Percentiles rank a stretch among this genome's conserved stretches.
Evolutionary conservation across 495 filamentous ascomycete genomes (phyloP).

Genomic region (Trichoderma virens): DNA sequence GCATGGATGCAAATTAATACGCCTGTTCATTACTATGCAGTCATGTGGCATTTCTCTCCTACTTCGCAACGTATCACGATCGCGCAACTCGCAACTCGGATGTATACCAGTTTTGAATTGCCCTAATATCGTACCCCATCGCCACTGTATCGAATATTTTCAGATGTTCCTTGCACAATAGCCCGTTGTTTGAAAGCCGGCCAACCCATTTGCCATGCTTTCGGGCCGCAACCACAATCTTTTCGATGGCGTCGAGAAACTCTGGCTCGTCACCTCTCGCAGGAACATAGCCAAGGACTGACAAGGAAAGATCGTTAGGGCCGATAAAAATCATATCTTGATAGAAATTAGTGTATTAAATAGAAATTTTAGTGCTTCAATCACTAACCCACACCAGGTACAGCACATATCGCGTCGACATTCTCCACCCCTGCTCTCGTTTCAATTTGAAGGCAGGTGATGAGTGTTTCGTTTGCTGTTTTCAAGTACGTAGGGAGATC

Average conservation of each 20-base stretch:
- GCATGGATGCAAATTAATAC: too few species aligned
- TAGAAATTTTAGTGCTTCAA: not conserved
- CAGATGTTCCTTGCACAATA: conserved; percentile 20
- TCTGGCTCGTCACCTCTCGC: conserved; percentile 24
- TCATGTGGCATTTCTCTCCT: too few species aligned
- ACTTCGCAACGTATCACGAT: conserved; percentile 14
- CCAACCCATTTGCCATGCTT: conserved; percentile 30
- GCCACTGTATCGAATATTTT: conserved; percentile 27
- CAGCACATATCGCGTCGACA: not conserved
- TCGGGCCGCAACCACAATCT: conserved; percentile 24
- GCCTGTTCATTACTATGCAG: too few species aligned
- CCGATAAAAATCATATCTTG: not conserved
- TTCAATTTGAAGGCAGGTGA: not conserved
- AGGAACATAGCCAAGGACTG: not conserved
- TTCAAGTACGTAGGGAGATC: not conserved
- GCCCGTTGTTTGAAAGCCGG: conserved; percentile 23
- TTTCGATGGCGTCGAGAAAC: conserved; percentile 26
- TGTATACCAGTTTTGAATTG: conserved; percentile 31
- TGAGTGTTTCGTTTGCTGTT: not conserved
- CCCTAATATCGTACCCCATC: conserved; percentile 28
- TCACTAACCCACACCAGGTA: not conserved
- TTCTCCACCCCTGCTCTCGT: not conserved
- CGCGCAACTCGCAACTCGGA: conserved; percentile 27
- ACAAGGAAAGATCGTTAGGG: not conserved
- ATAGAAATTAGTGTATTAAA: not conserved